These are phyloP conservation scores for Chaetomium sp. DNA, from an alignment of 2,329 filamentous ascomycete genomes.

Conservation along the genomic window DNA sequence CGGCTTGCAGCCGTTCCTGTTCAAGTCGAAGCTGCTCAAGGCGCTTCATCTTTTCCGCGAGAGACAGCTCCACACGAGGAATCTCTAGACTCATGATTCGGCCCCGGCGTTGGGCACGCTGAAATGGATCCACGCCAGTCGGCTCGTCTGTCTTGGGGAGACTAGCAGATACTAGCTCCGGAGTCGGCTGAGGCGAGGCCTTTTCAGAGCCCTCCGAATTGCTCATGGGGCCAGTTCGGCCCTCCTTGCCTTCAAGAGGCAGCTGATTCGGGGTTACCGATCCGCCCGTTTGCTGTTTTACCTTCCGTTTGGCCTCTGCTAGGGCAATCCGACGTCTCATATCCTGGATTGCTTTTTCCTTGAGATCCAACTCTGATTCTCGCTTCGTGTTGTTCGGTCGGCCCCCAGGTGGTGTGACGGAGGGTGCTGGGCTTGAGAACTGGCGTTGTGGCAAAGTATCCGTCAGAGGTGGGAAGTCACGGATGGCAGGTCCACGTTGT, in stretches of 20 bases:
- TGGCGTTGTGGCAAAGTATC: slow-evolving; percentile 34
- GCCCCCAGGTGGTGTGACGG: slow-evolving; percentile 34
- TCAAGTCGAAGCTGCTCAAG: slow-evolving; percentile 42
- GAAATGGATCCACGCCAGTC: neutral
- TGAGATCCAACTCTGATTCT: slow-evolving; percentile 40
- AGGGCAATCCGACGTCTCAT: slow-evolving; percentile 55
- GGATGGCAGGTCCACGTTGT: slow-evolving; percentile 34
- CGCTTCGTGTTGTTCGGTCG: slow-evolving; percentile 30
- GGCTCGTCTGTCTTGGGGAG: slow-evolving; percentile 24
- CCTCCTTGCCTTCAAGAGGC: slow-evolving; percentile 20
- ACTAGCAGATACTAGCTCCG: slow-evolving; percentile 22
- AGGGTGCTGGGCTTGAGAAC: slow-evolving; percentile 34
- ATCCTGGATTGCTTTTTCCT: slow-evolving; percentile 54
- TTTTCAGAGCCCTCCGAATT: slow-evolving; percentile 19
- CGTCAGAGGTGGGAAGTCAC: slow-evolving; percentile 40
- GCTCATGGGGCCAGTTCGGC: slow-evolving; percentile 20
- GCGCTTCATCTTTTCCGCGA: slow-evolving; percentile 42
- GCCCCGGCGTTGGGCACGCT: slow-evolving; percentile 24
- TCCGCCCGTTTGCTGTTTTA: slow-evolving; percentile 29
- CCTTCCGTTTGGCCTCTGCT: slow-evolving; percentile 49
- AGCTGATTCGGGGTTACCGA: slow-evolving; percentile 26
- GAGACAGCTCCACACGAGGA: slow-evolving; percentile 32
- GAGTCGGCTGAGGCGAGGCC: slow-evolving; percentile 22
- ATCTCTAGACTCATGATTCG: slow-evolving; percentile 35
- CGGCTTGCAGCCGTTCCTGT: slow-evolving; percentile 42